Conservation (phyloP, 371 early-diverging fungal species). For the Lichtheimia corymbifera region DNA sequence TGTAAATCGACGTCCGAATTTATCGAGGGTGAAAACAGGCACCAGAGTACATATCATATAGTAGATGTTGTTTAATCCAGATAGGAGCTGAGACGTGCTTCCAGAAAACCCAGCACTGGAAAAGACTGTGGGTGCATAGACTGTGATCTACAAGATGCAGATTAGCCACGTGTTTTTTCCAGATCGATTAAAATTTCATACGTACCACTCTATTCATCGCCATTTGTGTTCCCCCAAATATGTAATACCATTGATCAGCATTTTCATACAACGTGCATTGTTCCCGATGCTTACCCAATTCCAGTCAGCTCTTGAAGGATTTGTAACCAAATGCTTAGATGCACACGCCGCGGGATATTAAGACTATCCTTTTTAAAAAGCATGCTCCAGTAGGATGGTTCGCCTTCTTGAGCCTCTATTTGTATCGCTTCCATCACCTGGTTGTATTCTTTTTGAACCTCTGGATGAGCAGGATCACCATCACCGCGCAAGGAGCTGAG, state of each 20-base stretch:
- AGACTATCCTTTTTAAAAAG: constrained; percentile 31
- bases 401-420: constrained; percentile 28
- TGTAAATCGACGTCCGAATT: constrained; percentile 35
- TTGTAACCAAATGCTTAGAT: constrained; percentile 42
- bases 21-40: constrained; percentile 38
- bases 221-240: background rate
- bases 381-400: constrained; percentile 41
- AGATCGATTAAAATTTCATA: background rate
- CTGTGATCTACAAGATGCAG: constrained; percentile 27
- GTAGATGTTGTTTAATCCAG: constrained; percentile 37
- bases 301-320: constrained; percentile 44
- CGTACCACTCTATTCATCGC: too few relatives aligned
- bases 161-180: background rate
- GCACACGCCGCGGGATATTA: constrained; percentile 44
- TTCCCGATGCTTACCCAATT: constrained; percentile 22
- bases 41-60: constrained; percentile 41
- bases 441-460: constrained; percentile 35
- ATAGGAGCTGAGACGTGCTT: constrained; percentile 34
- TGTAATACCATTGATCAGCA: too few relatives aligned
- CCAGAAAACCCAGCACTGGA: constrained; percentile 31
- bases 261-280: background rate
- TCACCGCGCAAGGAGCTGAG: constrained; percentile 40
- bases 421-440: constrained; percentile 30
- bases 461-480: constrained; percentile 36
- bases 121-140: constrained; percentile 41